These are phyloP conservation scores for Phytophthora foliorum DNA, from an alignment of 352 stramenopile species.

Conservation along the genomic window DNA sequence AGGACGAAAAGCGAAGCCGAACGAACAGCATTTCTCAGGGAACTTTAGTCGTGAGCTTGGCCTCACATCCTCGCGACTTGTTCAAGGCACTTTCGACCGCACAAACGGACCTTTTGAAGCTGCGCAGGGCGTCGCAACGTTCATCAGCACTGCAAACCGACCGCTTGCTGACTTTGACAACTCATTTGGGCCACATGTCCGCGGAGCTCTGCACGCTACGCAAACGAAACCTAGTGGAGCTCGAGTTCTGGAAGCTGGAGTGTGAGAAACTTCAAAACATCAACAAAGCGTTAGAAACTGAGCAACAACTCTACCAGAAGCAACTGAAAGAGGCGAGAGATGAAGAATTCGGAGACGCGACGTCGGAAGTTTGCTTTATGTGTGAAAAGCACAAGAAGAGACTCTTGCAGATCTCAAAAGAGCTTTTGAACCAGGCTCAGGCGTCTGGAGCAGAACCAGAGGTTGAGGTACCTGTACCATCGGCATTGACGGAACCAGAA, in stretches of 20 bases:
- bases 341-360: constrained; percentile 2
- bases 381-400: constrained; percentile 70
- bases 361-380: constrained; percentile 37
- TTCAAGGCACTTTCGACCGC: constrained; percentile 67
- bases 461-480: constrained; percentile 17
- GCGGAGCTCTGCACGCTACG: constrained; percentile 75
- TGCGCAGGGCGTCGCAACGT: constrained; percentile 59
- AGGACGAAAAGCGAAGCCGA: constrained; percentile 57
- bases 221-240: constrained; percentile 64
- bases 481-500: constrained; percentile 48
- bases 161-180: constrained; percentile 69
- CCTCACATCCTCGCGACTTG: constrained; percentile 66
- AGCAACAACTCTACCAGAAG: constrained; percentile 45
- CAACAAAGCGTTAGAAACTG: constrained; percentile 47
- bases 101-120: constrained; percentile 52
- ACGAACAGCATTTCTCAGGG: constrained; percentile 70
- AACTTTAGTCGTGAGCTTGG: constrained; percentile 61
- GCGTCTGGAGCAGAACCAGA: constrained; percentile 2
- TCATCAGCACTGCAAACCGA: constrained; percentile 68
- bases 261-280: constrained; percentile 72
- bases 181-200: constrained; percentile 70
- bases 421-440: constrained; percentile 37
- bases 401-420: constrained; percentile 55
- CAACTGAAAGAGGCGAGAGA: constrained; percentile 39
- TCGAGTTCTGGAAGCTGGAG: constrained; percentile 76